Evolutionary conservation across 2,329 filamentous ascomycete species (phyloP).

Genomic region (Pochonia chlamydosporia): DNA sequence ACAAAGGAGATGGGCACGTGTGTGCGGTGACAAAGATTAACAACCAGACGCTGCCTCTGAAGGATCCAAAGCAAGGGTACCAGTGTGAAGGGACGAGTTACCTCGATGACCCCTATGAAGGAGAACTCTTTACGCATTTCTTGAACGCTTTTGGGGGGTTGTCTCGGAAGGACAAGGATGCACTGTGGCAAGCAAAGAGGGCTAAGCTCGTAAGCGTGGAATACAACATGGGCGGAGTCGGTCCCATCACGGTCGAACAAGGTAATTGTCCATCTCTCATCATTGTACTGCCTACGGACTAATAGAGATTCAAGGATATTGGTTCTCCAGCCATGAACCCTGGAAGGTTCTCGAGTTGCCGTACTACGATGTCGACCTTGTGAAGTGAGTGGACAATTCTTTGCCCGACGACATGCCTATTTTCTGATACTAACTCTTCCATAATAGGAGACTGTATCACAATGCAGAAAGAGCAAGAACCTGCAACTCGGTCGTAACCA

Average conservation of each 20-base stretch:
- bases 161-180: slow-evolving; percentile 24
- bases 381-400: slow-evolving; percentile 19
- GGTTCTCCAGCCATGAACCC: slow-evolving; percentile 35
- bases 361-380: slow-evolving; percentile 34
- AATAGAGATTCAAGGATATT: slow-evolving; percentile 21
- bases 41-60: slow-evolving; percentile 26
- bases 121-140: slow-evolving; percentile 35
- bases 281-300: background rate
- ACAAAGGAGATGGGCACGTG: slow-evolving; percentile 29
- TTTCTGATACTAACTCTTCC: background rate
- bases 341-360: slow-evolving; percentile 38
- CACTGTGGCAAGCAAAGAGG: slow-evolving; percentile 32
- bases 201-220: slow-evolving; percentile 29
- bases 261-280: slow-evolving; percentile 13
- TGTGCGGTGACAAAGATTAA: slow-evolving; percentile 32
- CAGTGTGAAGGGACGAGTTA: slow-evolving; percentile 26
- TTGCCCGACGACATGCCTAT: background rate
- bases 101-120: slow-evolving; percentile 37
- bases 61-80: slow-evolving; percentile 23
- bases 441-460: slow-evolving; percentile 26
- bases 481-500: slow-evolving; percentile 33
- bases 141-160: slow-evolving; percentile 32
- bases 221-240: slow-evolving; percentile 28
- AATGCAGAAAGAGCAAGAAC: slow-evolving; percentile 35
- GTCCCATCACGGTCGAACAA: slow-evolving; percentile 35